Percentiles rank a stretch among this genome's conserved stretches.
phyloP scores from a whole-genome alignment of 108 stramenopile genomes.

The Asterionellopsis glacialis region DNA sequence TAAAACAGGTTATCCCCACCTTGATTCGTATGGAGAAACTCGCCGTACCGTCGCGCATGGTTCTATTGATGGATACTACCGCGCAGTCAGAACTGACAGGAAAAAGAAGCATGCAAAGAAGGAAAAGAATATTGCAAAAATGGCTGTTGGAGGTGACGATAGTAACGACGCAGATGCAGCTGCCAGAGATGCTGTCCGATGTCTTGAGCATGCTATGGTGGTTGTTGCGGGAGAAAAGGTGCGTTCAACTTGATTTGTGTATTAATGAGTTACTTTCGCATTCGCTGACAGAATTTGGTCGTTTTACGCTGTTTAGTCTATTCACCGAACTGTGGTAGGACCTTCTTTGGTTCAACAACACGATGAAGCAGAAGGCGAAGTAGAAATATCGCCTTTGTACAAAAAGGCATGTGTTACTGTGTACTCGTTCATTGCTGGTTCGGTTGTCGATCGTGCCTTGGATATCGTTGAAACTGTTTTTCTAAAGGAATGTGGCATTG shows the following conservation, averaged over 20 bases:
- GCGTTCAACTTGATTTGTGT: background rate
- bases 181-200: slow-evolving; percentile 77
- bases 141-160: slow-evolving; percentile 2
- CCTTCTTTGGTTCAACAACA: slow-evolving; percentile 40
- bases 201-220: slow-evolving; percentile 85
- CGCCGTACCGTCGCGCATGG: slow-evolving; percentile 59
- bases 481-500: slow-evolving; percentile 69
- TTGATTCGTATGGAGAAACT: slow-evolving; percentile 83
- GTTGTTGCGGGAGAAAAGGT: slow-evolving; percentile 67
- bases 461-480: slow-evolving; percentile 85
- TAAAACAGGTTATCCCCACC: slow-evolving; percentile 70
- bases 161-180: slow-evolving; percentile 61
- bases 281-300: background rate
- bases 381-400: slow-evolving; percentile 35
- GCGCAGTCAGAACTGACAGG: slow-evolving; percentile 56
- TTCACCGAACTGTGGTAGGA: slow-evolving; percentile 72
- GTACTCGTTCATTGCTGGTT: slow-evolving; percentile 64
- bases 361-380: slow-evolving; percentile 34
- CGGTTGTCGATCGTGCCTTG: slow-evolving; percentile 71
- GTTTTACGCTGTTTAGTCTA: slow-evolving; percentile 35
- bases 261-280: background rate
- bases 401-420: slow-evolving; percentile 57
- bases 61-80: slow-evolving; percentile 65
- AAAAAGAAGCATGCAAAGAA: slow-evolving; percentile 51
- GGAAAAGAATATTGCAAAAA: background rate